Percentiles rank a stretch among this genome's conserved stretches.
Evolutionary conservation across 179 eudicot species (phyloP).

Genomic region (Camellia oleifera): DNA sequence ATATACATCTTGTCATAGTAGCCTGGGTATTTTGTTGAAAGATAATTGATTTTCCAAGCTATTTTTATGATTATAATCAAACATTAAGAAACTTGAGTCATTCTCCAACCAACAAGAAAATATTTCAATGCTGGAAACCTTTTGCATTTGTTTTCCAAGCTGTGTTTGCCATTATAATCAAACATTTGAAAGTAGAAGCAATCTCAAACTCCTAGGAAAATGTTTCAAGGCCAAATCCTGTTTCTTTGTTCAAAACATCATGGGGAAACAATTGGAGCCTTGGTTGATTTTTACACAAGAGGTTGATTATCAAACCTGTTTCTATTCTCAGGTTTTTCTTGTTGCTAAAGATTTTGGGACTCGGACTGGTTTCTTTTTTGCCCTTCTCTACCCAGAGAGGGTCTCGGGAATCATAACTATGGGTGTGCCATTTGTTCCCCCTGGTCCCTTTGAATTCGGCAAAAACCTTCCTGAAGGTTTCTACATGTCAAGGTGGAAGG

Average conservation of each 20-base stretch:
- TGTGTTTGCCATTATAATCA: background rate
- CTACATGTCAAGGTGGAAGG: slow-evolving; percentile 19
- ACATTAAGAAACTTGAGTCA: too few species aligned
- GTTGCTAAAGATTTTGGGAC: slow-evolving; percentile 72
- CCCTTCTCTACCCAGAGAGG: slow-evolving; percentile 51
- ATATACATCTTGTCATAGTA: too few species aligned
- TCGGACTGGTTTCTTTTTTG: slow-evolving; percentile 39
- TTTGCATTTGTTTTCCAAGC: background rate
- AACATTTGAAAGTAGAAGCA: background rate
- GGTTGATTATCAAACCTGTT: background rate
- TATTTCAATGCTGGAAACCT: background rate
- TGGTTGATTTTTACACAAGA: background rate
- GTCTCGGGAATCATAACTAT: slow-evolving; percentile 51
- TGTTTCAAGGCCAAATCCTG: too few species aligned
- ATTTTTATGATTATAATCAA: too few species aligned
- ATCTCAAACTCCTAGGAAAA: background rate
- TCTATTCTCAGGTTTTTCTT: slow-evolving; percentile 50
- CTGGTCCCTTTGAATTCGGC: slow-evolving; percentile 21
- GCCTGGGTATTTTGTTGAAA: too few species aligned
- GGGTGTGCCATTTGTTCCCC: slow-evolving; percentile 58
- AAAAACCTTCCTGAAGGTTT: slow-evolving; percentile 55
- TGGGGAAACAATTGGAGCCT: background rate
- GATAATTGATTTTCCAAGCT: too few species aligned
- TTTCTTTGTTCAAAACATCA: background rate
- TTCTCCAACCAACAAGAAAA: too few species aligned